Base-by-base conservation (phyloP, 2,329 filamentous ascomycete species). In the Penicillium fuscoglaucum region DNA sequence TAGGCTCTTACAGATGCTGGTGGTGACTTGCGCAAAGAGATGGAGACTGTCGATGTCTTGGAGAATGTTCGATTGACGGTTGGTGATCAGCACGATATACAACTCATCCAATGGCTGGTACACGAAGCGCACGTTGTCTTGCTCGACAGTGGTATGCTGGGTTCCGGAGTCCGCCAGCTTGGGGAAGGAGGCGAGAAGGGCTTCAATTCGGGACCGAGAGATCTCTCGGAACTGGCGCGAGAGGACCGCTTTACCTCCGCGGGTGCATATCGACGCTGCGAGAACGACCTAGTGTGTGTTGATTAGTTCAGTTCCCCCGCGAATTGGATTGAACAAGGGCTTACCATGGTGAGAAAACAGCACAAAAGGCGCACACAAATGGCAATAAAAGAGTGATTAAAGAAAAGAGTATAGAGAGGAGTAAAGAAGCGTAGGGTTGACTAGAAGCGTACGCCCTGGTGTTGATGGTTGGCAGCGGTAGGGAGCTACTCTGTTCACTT, bases 11-110 rank as follows among this genome's bases (percentile, higher is more conserved):
- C 95, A 99, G 72, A 96, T 93, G 78, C 90, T 96, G 59, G 90
- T 91, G 55, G 97, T 95, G 17, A 99, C 93, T 80, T 99, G 95
- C 59, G 93, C 93, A 75, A 99, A 99, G 21, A 99, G 85, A 77
- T 99, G 96, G 60, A 99, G 85, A 59, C 95, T 96, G 79, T 98
- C 95, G 77, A 99, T 99, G 78, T 99, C 95, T 80, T 99, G 95
- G 52, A 99, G 85, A 68, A 99, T 99, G 80, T 99, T 99, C 77
- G 93, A 98, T 82, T 98, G 95, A 70, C 92, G 90, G 83, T 99
- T 99, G 77, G 96, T 99, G 79, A 99, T 98, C 72, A 99, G 87
- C 66, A 99, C 93, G 87, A 99, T 98, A 85, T 99, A 99, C 65
- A 99, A 88, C 82, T 99, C 96, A 80, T 99, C 96, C 65, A 99